These are phyloP conservation scores for Rhynchospora pubera DNA, from an alignment of 176 grass and related monocot genomes.

Conservation along the genomic window DNA sequence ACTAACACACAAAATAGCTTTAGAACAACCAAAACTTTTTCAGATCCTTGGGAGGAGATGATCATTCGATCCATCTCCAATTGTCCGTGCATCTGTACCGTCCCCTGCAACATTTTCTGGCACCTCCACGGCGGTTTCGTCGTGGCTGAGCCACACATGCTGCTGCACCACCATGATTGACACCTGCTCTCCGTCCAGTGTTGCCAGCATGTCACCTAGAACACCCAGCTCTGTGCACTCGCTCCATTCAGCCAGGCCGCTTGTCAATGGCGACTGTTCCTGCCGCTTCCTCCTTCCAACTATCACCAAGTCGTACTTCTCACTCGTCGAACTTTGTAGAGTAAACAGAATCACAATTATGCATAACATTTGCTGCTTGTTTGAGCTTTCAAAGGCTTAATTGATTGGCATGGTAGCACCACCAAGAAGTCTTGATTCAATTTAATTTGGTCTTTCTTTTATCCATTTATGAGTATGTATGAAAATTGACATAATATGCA, in stretches of 20 bases:
- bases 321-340: slow-evolving; percentile 4
- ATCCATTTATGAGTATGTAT: neutral
- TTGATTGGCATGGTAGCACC: neutral
- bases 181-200: neutral
- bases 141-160: neutral
- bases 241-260: slow-evolving; percentile 4
- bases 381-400: neutral
- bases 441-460: neutral
- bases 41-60: neutral
- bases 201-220: neutral
- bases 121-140: neutral
- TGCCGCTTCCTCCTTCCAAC: slow-evolving; percentile 26
- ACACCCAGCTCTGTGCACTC: slow-evolving; percentile 7
- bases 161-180: slow-evolving; percentile 11
- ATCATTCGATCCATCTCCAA: neutral
- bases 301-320: slow-evolving; percentile 26
- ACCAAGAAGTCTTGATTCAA: neutral
- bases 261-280: slow-evolving; percentile 13
- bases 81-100: neutral
- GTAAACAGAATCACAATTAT: neutral
- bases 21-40: neutral
- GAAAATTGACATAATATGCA: neutral
- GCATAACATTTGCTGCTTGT: neutral
- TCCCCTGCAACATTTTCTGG: neutral
- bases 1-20: neutral